Percentiles rank a stretch among this genome's conserved stretches.
These are phyloP conservation scores for Austroboletus olivaceoglutinosus DNA, from an alignment of 1,284 basidiomycete genomes.

Conservation along the genomic window DNA sequence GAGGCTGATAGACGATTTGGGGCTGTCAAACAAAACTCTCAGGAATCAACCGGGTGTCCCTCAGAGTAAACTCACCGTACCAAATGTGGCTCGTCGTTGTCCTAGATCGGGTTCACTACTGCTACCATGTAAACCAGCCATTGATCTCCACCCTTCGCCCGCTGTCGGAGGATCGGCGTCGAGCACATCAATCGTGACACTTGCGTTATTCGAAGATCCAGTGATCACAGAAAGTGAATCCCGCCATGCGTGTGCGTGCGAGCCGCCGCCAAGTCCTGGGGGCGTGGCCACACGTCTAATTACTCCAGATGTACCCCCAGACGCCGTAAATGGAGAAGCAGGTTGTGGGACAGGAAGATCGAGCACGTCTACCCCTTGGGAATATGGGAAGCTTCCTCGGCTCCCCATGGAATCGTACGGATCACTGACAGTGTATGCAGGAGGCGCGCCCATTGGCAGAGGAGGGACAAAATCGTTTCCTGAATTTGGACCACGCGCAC, in stretches of 20 bases:
- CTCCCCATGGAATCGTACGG: slow-evolving; percentile 25
- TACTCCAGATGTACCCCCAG: slow-evolving; percentile 28
- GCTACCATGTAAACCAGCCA: slow-evolving; percentile 39
- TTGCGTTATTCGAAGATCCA: slow-evolving; percentile 33
- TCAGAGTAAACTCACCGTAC: slow-evolving; percentile 44
- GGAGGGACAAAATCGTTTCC: slow-evolving; percentile 12
- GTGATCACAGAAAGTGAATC: slow-evolving; percentile 39
- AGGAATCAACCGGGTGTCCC: slow-evolving; percentile 12
- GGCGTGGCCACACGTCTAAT: slow-evolving; percentile 39
- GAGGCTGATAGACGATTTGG: slow-evolving; percentile 42
- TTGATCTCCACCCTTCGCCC: slow-evolving; percentile 52
- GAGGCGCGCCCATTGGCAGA: slow-evolving; percentile 29
- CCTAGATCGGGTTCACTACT: slow-evolving; percentile 25
- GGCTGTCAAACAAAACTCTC: slow-evolving; percentile 28
- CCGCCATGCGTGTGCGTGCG: slow-evolving; percentile 42
- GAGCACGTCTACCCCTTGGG: slow-evolving; percentile 47
- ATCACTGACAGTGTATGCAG: slow-evolving; percentile 37
- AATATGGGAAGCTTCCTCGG: slow-evolving; percentile 17
- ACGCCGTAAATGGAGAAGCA: slow-evolving; percentile 47
- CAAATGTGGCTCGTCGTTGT: slow-evolving; percentile 56
- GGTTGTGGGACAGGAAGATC: slow-evolving; percentile 60
- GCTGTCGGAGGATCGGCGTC: slow-evolving; percentile 64
- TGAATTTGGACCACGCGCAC: slow-evolving; percentile 17
- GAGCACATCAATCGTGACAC: slow-evolving; percentile 53
- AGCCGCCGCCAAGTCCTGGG: slow-evolving; percentile 47